phyloP scores from a whole-genome alignment of 441 rosid species.

The Populus hybrid region DNA sequence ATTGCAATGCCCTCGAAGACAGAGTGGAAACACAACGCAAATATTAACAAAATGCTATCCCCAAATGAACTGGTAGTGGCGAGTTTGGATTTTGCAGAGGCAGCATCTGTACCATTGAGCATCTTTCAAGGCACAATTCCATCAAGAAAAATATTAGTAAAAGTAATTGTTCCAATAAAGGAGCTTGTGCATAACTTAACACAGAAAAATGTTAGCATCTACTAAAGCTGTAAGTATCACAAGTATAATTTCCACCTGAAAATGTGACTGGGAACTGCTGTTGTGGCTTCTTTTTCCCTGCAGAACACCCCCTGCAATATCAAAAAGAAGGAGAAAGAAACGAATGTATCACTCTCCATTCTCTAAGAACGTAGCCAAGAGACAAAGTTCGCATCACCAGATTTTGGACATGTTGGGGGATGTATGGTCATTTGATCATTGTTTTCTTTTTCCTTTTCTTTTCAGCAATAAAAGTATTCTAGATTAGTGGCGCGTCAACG shows the following conservation, averaged over 20 bases:
- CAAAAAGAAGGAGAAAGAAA: background rate
- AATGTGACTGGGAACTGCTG: slow-evolving; percentile 16
- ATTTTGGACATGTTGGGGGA: background rate
- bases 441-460: too few species aligned
- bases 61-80: slow-evolving; percentile 42
- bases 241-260: slow-evolving; percentile 6
- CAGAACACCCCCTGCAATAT: slow-evolving; percentile 22
- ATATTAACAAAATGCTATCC: slow-evolving; percentile 63
- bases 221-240: background rate
- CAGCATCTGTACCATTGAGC: slow-evolving; percentile 4
- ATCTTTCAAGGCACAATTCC: slow-evolving; percentile 8
- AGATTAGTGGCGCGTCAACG: too few species aligned
- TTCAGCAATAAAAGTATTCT: background rate
- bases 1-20: slow-evolving; percentile 85
- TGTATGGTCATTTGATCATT: background rate
- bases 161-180: background rate
- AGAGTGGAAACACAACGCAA: slow-evolving; percentile 84
- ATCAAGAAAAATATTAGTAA: background rate
- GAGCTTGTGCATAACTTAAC: background rate
- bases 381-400: background rate
- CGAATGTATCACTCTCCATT: background rate
- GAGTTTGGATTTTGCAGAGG: slow-evolving; percentile 15
- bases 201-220: background rate
- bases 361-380: background rate
- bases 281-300: slow-evolving; percentile 26